phyloP scores from a whole-genome alignment of 768 basidiomycete species.

The Mycena latifolia region DNA sequence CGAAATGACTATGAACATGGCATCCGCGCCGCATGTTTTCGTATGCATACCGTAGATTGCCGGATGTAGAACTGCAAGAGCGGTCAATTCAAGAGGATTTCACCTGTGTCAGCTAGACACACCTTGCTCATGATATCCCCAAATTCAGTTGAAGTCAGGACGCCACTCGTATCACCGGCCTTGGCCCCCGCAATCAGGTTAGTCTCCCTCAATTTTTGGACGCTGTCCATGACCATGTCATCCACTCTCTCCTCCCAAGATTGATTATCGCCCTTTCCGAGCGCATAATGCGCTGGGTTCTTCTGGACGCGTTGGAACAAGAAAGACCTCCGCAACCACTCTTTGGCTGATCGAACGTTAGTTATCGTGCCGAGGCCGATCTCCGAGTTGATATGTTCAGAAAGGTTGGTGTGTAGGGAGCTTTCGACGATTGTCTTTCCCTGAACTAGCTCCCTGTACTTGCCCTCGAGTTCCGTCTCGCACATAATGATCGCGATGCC shows the following conservation, averaged over 20 bases:
- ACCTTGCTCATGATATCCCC: conserved; percentile 93
- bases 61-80: conserved; percentile 76
- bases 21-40: background rate
- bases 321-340: conserved; percentile 90
- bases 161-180: conserved; percentile 49
- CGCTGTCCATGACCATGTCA: conserved; percentile 77
- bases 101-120: conserved; percentile 4
- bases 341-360: conserved; percentile 73
- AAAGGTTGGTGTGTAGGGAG: conserved; percentile 82
- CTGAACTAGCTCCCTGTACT: conserved; percentile 77
- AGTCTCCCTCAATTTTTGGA: conserved; percentile 69
- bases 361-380: conserved; percentile 89
- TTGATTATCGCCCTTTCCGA: conserved; percentile 66
- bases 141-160: conserved; percentile 75
- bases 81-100: conserved; percentile 17
- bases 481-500: conserved; percentile 90
- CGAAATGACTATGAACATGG: background rate
- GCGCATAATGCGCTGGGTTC: conserved; percentile 84
- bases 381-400: conserved; percentile 96
- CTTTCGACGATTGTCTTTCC: conserved; percentile 88
- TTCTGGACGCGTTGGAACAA: conserved; percentile 87
- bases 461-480: conserved; percentile 75
- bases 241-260: conserved; percentile 81
- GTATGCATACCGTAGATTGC: conserved; percentile 67
- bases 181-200: conserved; percentile 65